Evolutionary conservation across 2,329 filamentous ascomycete species (phyloP), one percentile per base, ranked within the genome.

Genomic region (Hawksworthiomyces lignivorus): DNA sequence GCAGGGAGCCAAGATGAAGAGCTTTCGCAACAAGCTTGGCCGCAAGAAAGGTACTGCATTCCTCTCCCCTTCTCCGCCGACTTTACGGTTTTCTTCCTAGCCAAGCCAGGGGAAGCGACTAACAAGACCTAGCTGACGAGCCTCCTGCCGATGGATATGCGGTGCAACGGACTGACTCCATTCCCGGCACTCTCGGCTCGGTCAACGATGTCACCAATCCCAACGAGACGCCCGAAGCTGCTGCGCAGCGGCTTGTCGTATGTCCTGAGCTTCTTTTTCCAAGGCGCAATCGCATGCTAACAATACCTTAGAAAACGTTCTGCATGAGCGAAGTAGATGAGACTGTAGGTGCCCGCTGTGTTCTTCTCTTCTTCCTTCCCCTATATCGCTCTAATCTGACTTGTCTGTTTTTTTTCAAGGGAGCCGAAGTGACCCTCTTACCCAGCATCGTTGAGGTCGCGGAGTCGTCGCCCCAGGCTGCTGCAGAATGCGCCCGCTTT

Each of bases 401-500:
- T 14, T 11, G 3, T 6, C 26, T 38, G 26, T 7, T 27, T 11
- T 10, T 28, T 1, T 22, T 14, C 12, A 61, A 87, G 75, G 86
- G 82, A 57, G 85, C 94, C 61, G 92, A 97, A 68, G 88, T 94
- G 49, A 80, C 95, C 46, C 87, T 89, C 58, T 82, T 97, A 27
- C 92, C 92, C 8, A 78, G 82, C 45, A 96, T 98, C 52, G 92
- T 98, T 67, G 92, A 97, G 57, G 79, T 84, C 39, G 89, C 89
- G 68, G 92, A 97, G 62, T 95, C 89, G 21, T 94, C 87, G 35
- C 90, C 92, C 8, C 69, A 72, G 35, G 92, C 92, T 6, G 89
- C 90, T 19, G 79, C 82, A 50, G 84, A 89, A 54, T 87, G 86
- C 53, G 87, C 88, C 37, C 69, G 77, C 50, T 71, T 84, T 50